phyloP scores from a whole-genome alignment of 1,284 basidiomycete species.

The Porodaedalea pini region DNA sequence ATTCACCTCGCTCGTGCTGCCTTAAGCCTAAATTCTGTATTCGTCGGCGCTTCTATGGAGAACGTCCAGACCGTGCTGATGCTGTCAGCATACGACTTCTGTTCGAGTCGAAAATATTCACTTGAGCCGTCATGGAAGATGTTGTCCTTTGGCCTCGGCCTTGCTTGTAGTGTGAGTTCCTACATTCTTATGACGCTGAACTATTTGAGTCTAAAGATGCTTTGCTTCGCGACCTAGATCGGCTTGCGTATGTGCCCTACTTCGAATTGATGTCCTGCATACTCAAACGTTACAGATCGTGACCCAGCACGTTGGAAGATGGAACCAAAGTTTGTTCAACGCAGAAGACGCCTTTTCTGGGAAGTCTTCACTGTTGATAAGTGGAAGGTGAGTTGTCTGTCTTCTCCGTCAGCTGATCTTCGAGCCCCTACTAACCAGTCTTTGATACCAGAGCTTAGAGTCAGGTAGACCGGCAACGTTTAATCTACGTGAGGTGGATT shows the following conservation, averaged over 20 bases:
- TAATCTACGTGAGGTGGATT: constrained; percentile 15
- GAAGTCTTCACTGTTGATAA: constrained; percentile 24
- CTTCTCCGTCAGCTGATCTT: no score
- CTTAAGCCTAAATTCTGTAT: constrained; percentile 22
- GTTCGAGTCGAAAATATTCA: constrained; percentile 21
- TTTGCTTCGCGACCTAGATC: constrained; percentile 11
- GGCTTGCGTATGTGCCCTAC: constrained; percentile 21
- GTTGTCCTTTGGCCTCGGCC: constrained; percentile 17
- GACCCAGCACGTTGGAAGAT: constrained; percentile 29
- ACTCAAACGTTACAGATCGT: constrained; percentile 23
- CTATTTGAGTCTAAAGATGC: not conserved
- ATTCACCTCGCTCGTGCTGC: constrained; percentile 26
- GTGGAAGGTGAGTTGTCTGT: constrained; percentile 10
- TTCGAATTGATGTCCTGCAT: not conserved
- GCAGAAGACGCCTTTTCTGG: constrained; percentile 29
- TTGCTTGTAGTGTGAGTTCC: constrained; percentile 22
- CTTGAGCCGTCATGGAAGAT: constrained; percentile 24
- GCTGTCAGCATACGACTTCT: constrained; percentile 24
- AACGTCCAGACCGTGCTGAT: constrained; percentile 18
- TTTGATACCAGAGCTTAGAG: constrained; percentile 12
- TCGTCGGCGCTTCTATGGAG: constrained; percentile 23
- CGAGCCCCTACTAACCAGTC: no score
- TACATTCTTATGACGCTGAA: not conserved
- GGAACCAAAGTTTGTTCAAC: constrained; percentile 24
- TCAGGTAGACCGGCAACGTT: constrained; percentile 19